Evolutionary conservation across 768 basidiomycete species (phyloP).

Genomic region (Mycena latifolia): DNA sequence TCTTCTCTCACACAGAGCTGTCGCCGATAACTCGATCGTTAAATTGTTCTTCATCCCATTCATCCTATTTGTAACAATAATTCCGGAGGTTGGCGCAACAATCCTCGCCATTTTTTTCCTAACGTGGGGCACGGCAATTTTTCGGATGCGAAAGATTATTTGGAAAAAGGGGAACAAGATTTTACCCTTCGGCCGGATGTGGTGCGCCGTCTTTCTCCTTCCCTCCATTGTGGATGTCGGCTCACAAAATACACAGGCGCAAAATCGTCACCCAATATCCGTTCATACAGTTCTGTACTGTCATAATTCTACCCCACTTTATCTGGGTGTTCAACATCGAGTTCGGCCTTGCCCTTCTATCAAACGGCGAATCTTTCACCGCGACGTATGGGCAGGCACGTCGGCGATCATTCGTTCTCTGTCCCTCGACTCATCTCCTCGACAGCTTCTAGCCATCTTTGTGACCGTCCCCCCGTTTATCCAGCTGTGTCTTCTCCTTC

Average conservation of each 20-base stretch:
- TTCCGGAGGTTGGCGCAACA: constrained; percentile 5
- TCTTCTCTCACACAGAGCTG: neutral
- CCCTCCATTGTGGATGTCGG: neutral
- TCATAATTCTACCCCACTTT: constrained; percentile 14
- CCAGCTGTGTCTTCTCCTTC: constrained; percentile 11
- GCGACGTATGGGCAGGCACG: constrained; percentile 25
- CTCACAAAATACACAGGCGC: constrained; percentile 30
- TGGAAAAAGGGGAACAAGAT: constrained; percentile 20
- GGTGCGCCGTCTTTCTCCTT: neutral
- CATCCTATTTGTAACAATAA: constrained; percentile 19
- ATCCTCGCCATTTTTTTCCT: neutral
- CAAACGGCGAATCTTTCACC: constrained; percentile 10
- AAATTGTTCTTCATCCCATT: constrained; percentile 25
- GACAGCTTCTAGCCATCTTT: constrained; percentile 32
- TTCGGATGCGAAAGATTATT: constrained; percentile 20
- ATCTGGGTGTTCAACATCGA: constrained; percentile 31
- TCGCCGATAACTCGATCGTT: constrained; percentile 10
- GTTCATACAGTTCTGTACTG: constrained; percentile 31
- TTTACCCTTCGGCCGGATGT: constrained; percentile 11
- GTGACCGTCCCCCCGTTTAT: constrained; percentile 29
- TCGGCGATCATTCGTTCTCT: neutral
- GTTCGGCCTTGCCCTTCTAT: neutral
- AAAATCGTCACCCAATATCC: constrained; percentile 22
- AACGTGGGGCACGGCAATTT: constrained; percentile 20
- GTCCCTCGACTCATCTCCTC: no score